These are phyloP conservation scores for Periconia sp. DNA, from an alignment of 2,329 filamentous ascomycete genomes.

Conservation along the genomic window DNA sequence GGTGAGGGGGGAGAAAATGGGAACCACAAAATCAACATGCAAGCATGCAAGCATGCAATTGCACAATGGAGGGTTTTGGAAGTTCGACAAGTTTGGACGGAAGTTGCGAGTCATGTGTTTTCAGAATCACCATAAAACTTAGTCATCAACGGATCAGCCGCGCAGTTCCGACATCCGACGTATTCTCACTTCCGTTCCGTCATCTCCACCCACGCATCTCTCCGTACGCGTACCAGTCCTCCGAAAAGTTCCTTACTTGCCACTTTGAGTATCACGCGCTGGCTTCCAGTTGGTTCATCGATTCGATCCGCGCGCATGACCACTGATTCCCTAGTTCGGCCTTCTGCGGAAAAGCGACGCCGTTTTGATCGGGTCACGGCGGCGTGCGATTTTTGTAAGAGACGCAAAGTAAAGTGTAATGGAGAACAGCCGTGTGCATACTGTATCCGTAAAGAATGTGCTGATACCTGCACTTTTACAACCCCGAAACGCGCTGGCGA, in stretches of 20 bases:
- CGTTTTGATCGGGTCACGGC: conserved; percentile 29
- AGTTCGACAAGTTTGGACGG: no score
- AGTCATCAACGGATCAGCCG: no score
- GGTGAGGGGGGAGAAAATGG: no score
- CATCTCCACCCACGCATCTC: background rate
- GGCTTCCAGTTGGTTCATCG: background rate
- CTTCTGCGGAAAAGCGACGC: conserved; percentile 22
- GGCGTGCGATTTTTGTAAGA: conserved; percentile 35
- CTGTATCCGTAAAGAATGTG: conserved; percentile 46
- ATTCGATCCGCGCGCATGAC: background rate
- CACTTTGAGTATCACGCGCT: background rate
- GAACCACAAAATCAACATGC: no score
- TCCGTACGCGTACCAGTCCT: background rate
- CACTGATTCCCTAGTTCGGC: background rate
- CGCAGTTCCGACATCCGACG: background rate
- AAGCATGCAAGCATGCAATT: no score
- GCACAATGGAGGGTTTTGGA: no score
- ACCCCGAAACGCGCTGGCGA: conserved; percentile 36
- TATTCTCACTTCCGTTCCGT: background rate
- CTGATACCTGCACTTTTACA: conserved; percentile 45
- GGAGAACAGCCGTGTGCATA: conserved; percentile 55
- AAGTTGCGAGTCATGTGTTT: no score
- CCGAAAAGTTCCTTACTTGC: background rate
- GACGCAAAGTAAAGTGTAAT: conserved; percentile 53
- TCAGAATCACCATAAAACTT: no score